phyloP scores from a whole-genome alignment of 305 asterid genomes.

The Caryopteris hybrid region DNA sequence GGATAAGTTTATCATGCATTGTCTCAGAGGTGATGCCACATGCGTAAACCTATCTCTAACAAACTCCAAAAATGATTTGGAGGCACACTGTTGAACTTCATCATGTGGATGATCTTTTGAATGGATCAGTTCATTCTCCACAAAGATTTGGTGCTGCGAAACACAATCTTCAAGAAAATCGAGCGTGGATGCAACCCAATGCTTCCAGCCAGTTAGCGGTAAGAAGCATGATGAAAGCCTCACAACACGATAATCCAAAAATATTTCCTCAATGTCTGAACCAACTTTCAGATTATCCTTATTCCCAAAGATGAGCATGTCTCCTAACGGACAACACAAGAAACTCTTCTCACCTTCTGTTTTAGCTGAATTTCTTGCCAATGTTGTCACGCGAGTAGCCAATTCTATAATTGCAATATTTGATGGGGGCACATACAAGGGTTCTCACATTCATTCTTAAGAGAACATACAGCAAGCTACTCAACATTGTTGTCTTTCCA shows the following conservation, averaged over 20 bases:
- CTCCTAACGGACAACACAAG: conserved; percentile 46
- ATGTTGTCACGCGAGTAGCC: conserved; percentile 47
- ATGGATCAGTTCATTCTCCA: conserved; percentile 34
- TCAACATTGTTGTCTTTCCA: conserved; percentile 57
- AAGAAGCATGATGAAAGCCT: conserved; percentile 38
- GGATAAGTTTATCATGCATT: conserved; percentile 29
- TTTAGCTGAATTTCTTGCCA: conserved; percentile 32
- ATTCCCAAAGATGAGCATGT: conserved; percentile 51
- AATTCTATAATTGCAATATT: conserved; percentile 52
- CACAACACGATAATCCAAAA: conserved; percentile 50
- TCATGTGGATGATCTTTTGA: conserved; percentile 8
- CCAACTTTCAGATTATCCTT: conserved; percentile 46
- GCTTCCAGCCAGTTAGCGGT: conserved; percentile 47
- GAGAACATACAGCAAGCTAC: conserved; percentile 42
- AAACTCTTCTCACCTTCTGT: conserved; percentile 11
- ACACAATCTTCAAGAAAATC: conserved; percentile 44
- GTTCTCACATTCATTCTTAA: conserved; percentile 41
- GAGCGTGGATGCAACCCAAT: conserved; percentile 34
- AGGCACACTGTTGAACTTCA: conserved; percentile 6
- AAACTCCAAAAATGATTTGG: conserved; percentile 37
- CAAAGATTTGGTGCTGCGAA: conserved; percentile 26
- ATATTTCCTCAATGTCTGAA: conserved; percentile 48
- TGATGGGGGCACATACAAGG: conserved; percentile 59
- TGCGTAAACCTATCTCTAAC: conserved; percentile 29
- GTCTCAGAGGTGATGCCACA: conserved; percentile 27